Base-by-base conservation (phyloP, 305 asterid genomes). In the Fraxinus nigra region DNA sequence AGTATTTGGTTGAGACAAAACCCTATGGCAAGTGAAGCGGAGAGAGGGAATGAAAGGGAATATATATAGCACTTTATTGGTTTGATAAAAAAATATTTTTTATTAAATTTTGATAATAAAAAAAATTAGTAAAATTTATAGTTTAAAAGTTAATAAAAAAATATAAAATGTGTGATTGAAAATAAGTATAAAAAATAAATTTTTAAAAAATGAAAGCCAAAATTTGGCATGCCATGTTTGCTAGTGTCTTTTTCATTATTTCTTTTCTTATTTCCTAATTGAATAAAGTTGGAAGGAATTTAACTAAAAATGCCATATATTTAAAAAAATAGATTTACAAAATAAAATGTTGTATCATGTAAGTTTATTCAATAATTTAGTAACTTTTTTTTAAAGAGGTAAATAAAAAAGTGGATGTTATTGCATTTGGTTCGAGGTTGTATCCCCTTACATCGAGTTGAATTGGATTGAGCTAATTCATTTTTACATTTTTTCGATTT, bases 1-100 rank as follows among this genome's bases (percentile, higher is more conserved):
- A 26, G 34, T 56, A 78, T 82, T 33, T 37, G 84, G 84, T 84
- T 82, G 85, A 54, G 84, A 84, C 56, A 80, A 84, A 88, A 88
- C 88, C 91, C 91, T 84, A 86, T 54, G 73, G 40, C 75, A 8
- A 20, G 4, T 14, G 40, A 69, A 69, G 40, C 40, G 5, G 24
- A 69, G 7, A 69, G 22, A 69, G 7, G 9, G 43, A 69, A 14
- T 32, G 40, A 1, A 69, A 69, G 24, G 75, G 75, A 5, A 69
- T 69, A 69, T 5, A 46, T 43, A 46, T 48, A 48, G 59, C 20
- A 48, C 59, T 14, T 46, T 3, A 14, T 48, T 48, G 59, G 7
- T 48, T 48, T 48, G 59, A 48, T 14, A 48, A 48, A 43, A 43
- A 14, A 48, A 13, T 46, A 38, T 38, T 38, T 38, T 38, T 38